Conservation (phyloP, 768 basidiomycete genomes). For the Tricholoma saponaceum region DNA sequence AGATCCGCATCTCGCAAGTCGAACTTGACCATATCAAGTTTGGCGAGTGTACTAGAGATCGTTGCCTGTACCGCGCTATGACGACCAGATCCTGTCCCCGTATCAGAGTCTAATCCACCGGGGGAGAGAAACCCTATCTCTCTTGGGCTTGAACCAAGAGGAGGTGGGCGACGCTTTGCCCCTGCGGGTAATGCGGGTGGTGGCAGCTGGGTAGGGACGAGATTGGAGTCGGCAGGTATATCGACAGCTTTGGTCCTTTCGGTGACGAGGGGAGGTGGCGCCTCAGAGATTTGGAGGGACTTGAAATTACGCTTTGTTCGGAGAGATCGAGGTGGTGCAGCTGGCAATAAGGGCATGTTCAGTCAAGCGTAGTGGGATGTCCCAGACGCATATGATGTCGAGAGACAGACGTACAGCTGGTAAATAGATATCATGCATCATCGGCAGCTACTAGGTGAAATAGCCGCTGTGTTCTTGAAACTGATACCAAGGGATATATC, state of each 20-base stretch:
- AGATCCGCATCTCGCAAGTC: constrained; percentile 87
- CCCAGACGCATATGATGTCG: background rate
- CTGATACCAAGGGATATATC: background rate
- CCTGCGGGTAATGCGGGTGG: constrained; percentile 38
- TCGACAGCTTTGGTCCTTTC: background rate
- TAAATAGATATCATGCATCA: no score
- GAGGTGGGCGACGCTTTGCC: constrained; percentile 67
- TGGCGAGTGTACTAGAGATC: constrained; percentile 79
- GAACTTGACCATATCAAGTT: constrained; percentile 74
- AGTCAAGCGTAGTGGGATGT: background rate
- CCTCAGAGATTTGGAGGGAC: constrained; percentile 67
- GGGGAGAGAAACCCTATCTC: constrained; percentile 12
- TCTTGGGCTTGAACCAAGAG: constrained; percentile 50
- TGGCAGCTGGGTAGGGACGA: background rate
- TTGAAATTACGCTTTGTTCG: constrained; percentile 94
- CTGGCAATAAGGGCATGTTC: background rate
- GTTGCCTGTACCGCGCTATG: constrained; percentile 75
- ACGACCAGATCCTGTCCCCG: constrained; percentile 30
- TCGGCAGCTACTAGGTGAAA: background rate
- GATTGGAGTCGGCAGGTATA: background rate
- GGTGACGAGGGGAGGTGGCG: constrained; percentile 25
- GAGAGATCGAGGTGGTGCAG: constrained; percentile 28
- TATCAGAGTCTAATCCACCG: constrained; percentile 6
- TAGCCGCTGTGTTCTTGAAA: background rate
- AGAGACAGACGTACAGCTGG: background rate